These are phyloP conservation scores for Lathyrus oleraceus DNA, from an alignment of 306 rosid genomes.

Conservation along the genomic window DNA sequence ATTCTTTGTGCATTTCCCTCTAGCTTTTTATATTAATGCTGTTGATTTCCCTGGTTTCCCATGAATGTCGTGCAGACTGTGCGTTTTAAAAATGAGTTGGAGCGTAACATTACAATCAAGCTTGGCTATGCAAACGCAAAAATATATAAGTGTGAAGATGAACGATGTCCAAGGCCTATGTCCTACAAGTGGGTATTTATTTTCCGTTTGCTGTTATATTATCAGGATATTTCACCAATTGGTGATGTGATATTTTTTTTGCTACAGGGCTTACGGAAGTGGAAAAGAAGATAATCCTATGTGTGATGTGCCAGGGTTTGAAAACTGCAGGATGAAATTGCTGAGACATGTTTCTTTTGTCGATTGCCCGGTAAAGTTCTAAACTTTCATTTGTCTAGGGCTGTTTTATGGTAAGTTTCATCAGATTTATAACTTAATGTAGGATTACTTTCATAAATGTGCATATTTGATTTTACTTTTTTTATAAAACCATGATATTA, in stretches of 20 bases:
- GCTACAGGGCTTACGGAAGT: slow-evolving; percentile 91
- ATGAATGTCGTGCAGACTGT: slow-evolving; percentile 64
- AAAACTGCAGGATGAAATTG: slow-evolving; percentile 84
- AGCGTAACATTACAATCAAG: slow-evolving; percentile 94
- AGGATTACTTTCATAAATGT: neutral
- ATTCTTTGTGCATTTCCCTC: neutral
- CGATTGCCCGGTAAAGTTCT: slow-evolving; percentile 71
- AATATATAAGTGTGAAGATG: slow-evolving; percentile 89
- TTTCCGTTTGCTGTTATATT: slow-evolving; percentile 12
- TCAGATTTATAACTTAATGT: neutral
- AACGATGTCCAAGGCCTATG: slow-evolving; percentile 89
- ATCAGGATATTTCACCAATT: slow-evolving; percentile 27
- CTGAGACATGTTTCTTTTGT: slow-evolving; percentile 92
- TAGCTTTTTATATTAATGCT: slow-evolving; percentile 1
- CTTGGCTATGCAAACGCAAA: slow-evolving; percentile 97
- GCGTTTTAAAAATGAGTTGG: slow-evolving; percentile 94
- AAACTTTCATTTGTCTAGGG: slow-evolving; percentile 1
- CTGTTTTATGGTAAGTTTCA: neutral
- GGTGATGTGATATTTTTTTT: slow-evolving; percentile 19
- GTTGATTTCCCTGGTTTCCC: slow-evolving; percentile 1
- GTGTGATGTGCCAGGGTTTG: slow-evolving; percentile 89
- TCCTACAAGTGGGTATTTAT: slow-evolving; percentile 75
- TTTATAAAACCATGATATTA: no score
- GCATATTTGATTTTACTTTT: neutral
- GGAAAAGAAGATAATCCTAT: slow-evolving; percentile 90